Base-by-base conservation (phyloP, 2,329 filamentous ascomycete genomes). In the Claviceps digitariae region DNA sequence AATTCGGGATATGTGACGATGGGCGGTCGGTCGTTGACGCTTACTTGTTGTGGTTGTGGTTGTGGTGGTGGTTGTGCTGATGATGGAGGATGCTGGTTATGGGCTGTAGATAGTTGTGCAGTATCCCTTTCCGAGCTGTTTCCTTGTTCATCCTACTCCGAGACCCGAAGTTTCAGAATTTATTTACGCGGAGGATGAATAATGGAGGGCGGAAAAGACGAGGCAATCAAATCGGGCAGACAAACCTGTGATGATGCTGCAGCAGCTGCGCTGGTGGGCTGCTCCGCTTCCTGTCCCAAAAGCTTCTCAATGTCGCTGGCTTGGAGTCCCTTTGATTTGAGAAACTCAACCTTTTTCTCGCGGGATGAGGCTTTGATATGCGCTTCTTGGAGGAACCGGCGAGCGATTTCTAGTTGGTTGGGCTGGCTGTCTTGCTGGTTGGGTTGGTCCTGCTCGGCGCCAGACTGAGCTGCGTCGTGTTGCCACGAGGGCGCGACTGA, bases 331-430 rank as follows among this genome's bases (percentile, higher is more conserved):
- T 96, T 96, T 50, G 79, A 80, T 62, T 83, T 77, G 1, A 96
- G 71, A 60, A 95, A 95, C 8, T 79, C 77, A 21, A 78, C 73
- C 71, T 95, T 95, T 67, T 82, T 83, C 53, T 87, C 84, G 46
- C 76, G 74, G 0, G 84, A 74, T 36, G 84, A 81, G 66, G 84
- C 72, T 55, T 78, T 81, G 54, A 95, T 86, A 21, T 76, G 74
- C 8, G 86, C 81, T 56, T 94, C 84, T 50, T 86, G 74, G 4
- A 96, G 76, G 63, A 95, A 96, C 52, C 75, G 79, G 45, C 78
- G 76, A 29, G 90, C 89, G 63, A 89, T 81, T 17, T 88, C 81
- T 38, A 73, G 60, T 36, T 62, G 60, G 49, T 66, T 61, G 43
- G 67, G 59, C 8, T 58, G 56, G 38, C 52, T 56, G 53, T 88